Base-by-base conservation (phyloP, 371 early-diverging fungal species). In the Rhizopus sp. region DNA sequence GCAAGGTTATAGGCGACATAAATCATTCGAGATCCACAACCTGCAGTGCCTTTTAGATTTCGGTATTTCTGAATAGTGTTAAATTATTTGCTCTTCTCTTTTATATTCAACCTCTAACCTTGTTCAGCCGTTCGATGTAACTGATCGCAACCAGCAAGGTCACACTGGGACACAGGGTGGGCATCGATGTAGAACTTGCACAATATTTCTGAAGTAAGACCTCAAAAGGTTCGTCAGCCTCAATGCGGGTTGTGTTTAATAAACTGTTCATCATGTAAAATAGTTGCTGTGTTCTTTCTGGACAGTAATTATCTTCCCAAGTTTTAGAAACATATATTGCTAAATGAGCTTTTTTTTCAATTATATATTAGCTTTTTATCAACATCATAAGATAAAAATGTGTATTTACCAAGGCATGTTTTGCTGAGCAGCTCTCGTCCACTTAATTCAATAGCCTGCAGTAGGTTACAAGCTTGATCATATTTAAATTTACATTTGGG, bases 1-100 rank as follows among this genome's bases (percentile, higher is more conserved):
- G 83, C 83, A 60, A 85, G 78, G 50, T 80, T 80, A 39, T 70
- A 85, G n/a, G 85, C 83, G 4, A 81, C 73, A 56, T 81, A 57
- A 8, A 85, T 77, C 41, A 85, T 69, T 0, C 85, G 77, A 29
- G 74, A 78, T 6, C 80, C 75, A 49, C 83, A 85, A 12, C 85
- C 83, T 16, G 74, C 54, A 46, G 77, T 78, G 0, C 83, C 85
- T 52, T 70, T 77, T 17, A 81, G 68, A 31, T 69, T 65, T 4
- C 66, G 66, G 41, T 81, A 75, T 68, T 77, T 75, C 83, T 82
- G 55, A 9, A 29, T 17, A 4, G 7, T 17, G 31, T n/a, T 31
- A 32, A 23, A 9, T 16, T 29, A 41, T 29, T 30, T 31, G 39
- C 10, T 31, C 30, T 32, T 39, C 23, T 23, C 23, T 32, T 35